Base-by-base conservation (phyloP, 352 stramenopile genomes). In the Phytophthora pinifolia region DNA sequence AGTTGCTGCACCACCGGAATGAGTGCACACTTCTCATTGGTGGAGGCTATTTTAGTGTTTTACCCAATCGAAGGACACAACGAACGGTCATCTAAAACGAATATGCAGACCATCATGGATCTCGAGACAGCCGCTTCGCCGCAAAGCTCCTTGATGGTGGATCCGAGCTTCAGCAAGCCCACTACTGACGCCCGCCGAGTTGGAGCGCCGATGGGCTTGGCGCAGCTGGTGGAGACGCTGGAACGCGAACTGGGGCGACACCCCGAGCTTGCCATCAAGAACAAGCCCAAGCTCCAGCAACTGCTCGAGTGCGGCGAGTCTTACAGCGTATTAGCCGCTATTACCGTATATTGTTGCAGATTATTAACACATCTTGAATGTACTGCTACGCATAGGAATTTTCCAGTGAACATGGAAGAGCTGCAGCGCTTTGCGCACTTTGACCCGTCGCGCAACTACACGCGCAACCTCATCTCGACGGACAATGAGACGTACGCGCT, bases 401-500 rank as follows among this genome's bases (percentile, higher is more conserved):
- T 83, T 51, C 52, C 59, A 3, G 65, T 74, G 31, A 63, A 83
- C 50, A 77, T 76, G 72, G 54, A 79, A 31, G 81, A 91, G 53
- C 60, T 89, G 32, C 49, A 78, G 54, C 72, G 72, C 37, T 98
- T 94, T 62, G 77, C 79, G 33, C 78, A 89, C 46, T 94, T 94
- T 47, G 86, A 97, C 47, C 25, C 69, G 6, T 84, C 72, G 12
- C 86, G 88, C 33, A 89, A 96, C 47, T 98, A 98, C 68, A 98
- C 92, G n/a, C 72, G 94, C 54, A 98, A 98, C 66, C 72, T 98
- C 37, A 90, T 98, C 48, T 85, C 89, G 9, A 97, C 91, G 3
- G 91, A 98, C 63, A 67, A 94, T 61, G 70, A 94, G 72, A 92
- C 76, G 9, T 98, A 96, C 62, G 94, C 93, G n/a, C 80, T 98